Conservation (phyloP, 345 rosid species). For the Linum lewisii region DNA sequence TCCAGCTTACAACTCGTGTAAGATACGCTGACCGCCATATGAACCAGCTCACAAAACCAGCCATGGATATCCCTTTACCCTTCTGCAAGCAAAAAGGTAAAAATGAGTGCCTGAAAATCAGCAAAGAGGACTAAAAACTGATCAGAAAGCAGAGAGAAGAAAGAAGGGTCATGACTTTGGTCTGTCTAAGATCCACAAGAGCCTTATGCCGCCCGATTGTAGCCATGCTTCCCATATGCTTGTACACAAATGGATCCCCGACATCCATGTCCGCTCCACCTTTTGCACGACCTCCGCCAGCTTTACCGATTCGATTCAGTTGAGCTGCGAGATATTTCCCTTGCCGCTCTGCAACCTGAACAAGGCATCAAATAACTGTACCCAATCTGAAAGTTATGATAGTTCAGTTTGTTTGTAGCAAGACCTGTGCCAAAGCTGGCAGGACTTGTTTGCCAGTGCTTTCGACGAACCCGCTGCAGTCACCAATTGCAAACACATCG, state of each 20-base stretch:
- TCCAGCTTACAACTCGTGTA: slow-evolving; percentile 87
- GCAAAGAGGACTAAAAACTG: neutral
- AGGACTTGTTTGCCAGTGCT: slow-evolving; percentile 73
- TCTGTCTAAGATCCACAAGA: slow-evolving; percentile 82
- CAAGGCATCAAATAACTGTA: slow-evolving; percentile 4
- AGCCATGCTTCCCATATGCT: slow-evolving; percentile 96
- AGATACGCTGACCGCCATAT: slow-evolving; percentile 95
- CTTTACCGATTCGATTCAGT: slow-evolving; percentile 53
- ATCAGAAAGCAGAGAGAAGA: neutral
- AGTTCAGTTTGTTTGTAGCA: neutral
- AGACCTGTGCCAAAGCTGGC: slow-evolving; percentile 92
- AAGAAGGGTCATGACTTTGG: slow-evolving; percentile 46
- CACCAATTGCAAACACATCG: slow-evolving; percentile 83
- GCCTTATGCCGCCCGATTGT: slow-evolving; percentile 87
- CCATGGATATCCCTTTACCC: slow-evolving; percentile 59
- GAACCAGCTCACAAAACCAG: slow-evolving; percentile 81
- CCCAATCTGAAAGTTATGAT: neutral
- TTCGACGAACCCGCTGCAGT: slow-evolving; percentile 91
- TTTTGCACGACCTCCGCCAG: slow-evolving; percentile 72
- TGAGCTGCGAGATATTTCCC: slow-evolving; percentile 63
- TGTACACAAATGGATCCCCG: slow-evolving; percentile 76
- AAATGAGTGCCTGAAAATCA: slow-evolving; percentile 8
- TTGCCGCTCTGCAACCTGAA: slow-evolving; percentile 90
- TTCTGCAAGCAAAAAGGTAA: slow-evolving; percentile 34
- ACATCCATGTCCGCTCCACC: slow-evolving; percentile 41